Percentiles rank a stretch among this genome's conserved stretches.
Conservation (phyloP, 495 filamentous ascomycete genomes). For the Penicillium robsamsonii region DNA sequence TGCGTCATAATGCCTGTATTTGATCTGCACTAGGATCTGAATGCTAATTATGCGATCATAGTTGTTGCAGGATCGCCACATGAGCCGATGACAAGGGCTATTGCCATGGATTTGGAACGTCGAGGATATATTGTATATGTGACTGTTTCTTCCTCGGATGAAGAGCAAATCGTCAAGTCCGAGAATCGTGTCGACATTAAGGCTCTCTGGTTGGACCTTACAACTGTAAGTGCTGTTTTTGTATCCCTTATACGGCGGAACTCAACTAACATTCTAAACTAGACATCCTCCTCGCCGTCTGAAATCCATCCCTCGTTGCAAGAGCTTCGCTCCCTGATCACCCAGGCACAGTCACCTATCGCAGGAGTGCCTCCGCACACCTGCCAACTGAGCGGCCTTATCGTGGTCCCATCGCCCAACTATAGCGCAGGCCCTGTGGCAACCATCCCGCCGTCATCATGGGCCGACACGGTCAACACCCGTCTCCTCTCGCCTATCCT, state of each 20-base stretch:
- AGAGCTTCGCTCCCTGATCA: conserved; percentile 56
- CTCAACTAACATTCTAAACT: conserved; percentile 32
- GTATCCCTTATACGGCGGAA: neutral
- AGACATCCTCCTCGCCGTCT: conserved; percentile 56
- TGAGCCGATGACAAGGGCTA: conserved; percentile 74
- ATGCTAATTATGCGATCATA: conserved; percentile 23
- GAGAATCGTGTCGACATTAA: conserved; percentile 76
- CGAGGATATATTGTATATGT: conserved; percentile 93
- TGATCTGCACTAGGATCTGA: neutral
- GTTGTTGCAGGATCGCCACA: conserved; percentile 80
- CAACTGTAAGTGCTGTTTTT: conserved; percentile 34
- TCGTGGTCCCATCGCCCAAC: conserved; percentile 64
- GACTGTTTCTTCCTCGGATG: conserved; percentile 72
- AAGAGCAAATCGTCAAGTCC: conserved; percentile 74
- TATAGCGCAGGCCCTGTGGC: conserved; percentile 74
- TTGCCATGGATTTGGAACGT: conserved; percentile 82
- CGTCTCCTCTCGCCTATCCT: conserved; percentile 90
- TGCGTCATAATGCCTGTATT: conserved; percentile 13
- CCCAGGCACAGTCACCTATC: conserved; percentile 66
- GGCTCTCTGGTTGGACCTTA: conserved; percentile 78
- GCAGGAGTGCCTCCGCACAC: conserved; percentile 69
- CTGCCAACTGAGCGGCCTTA: conserved; percentile 70
- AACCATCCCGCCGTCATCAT: conserved; percentile 74
- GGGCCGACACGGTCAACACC: conserved; percentile 86
- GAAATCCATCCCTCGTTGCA: conserved; percentile 52